Evolutionary conservation across 2,329 filamentous ascomycete species (phyloP).

Genomic region (Epichloe sp.): DNA sequence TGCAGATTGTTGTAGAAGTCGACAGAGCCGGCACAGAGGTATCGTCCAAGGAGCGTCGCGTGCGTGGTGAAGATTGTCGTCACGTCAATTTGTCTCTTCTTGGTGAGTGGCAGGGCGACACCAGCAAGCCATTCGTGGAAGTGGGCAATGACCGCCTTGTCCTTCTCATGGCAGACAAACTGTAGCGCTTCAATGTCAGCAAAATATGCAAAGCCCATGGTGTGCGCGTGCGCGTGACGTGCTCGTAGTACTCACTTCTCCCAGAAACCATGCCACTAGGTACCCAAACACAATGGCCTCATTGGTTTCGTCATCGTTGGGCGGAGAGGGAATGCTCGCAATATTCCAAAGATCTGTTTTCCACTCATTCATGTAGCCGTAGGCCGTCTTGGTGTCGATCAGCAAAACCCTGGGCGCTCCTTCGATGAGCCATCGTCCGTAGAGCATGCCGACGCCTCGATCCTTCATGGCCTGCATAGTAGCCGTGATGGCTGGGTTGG

Average conservation of each 20-base stretch:
- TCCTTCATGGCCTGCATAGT: constrained; percentile 91
- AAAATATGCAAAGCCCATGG: neutral
- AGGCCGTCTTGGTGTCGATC: constrained; percentile 89
- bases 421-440: constrained; percentile 95
- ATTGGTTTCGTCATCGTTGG: constrained; percentile 87
- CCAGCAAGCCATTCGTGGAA: constrained; percentile 98
- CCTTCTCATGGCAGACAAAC: constrained; percentile 90
- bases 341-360: constrained; percentile 91
- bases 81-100: constrained; percentile 88
- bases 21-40: constrained; percentile 92
- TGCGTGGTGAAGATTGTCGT: constrained; percentile 99
- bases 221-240: neutral
- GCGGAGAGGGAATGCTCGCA: constrained; percentile 85
- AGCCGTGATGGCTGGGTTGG: constrained; percentile 60
- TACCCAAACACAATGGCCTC: constrained; percentile 97
- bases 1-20: constrained; percentile 99
- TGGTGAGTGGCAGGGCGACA: constrained; percentile 80
- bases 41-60: constrained; percentile 85
- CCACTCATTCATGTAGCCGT: constrained; percentile 88
- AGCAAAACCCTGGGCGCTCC: constrained; percentile 86
- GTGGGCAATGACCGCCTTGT: constrained; percentile 85
- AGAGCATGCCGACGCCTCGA: constrained; percentile 77
- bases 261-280: constrained; percentile 92
- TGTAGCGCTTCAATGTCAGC: constrained; percentile 21
- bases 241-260: constrained; percentile 54